Evolutionary conservation across 345 rosid genomes (phyloP), one percentile per base, ranked within the genome.

Genomic region (Diplotaxis tenuifolia): DNA sequence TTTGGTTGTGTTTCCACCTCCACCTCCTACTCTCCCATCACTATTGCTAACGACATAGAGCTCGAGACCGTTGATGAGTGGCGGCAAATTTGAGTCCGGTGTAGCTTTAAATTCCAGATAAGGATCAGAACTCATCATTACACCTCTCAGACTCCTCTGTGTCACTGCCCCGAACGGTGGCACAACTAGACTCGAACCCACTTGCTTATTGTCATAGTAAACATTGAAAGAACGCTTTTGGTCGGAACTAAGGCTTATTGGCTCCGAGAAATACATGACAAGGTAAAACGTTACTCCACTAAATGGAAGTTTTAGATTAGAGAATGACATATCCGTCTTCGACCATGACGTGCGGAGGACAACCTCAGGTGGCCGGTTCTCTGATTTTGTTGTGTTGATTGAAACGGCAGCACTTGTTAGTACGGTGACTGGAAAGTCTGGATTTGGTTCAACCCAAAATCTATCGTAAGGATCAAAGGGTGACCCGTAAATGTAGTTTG

Each of bases 381-480:
- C 53, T 2, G 75, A 36, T 0, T 27, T 19, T 23, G 68, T 49
- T 52, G 54, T 62, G 69, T 72, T 53, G 27, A 72, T 72, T 2
- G 55, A 50, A 0, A 7, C 12, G 9, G 75, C 62, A 0, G 62
- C 14, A 53, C 75, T 72, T 18, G 61, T 62, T 72, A 58, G 12
- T 6, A 5, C 14, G 7, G 5, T 29, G 7, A 9, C 8, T 6
- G 18, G 15, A 14, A n/a, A 5, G 6, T 5, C 1, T 1, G n/a
- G 0, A 22, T 32, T 15, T 9, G 32, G n/a, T 21, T 1, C 47
- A 29, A 29, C 32, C 75, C 75, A 71, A n/a, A 61, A 12, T 49
- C 67, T 71, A 49, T 71, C 75, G 8, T 61, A 71, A n/a, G 67
- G 75, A 71, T 71, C 75, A 61, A 31, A 71, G 1, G 75, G 67